Evolutionary conservation across 2,329 filamentous ascomycete genomes (phyloP), one percentile per base, ranked within the genome.

Genomic region (Neopestalotiopsis sp.): DNA sequence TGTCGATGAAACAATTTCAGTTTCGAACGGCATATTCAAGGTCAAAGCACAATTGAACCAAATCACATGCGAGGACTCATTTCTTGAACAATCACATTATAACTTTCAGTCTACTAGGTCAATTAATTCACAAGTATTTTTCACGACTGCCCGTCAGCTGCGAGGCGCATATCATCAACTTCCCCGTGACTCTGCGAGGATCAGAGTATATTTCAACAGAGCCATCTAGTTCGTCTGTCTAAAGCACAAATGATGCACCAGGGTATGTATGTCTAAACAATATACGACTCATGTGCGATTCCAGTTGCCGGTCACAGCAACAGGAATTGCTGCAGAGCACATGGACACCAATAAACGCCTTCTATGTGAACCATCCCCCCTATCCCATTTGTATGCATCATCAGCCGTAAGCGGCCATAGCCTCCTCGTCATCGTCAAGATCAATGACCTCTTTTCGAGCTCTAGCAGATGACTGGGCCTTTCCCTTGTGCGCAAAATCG

Each of bases 341-440:
- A n/a, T 49, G 14, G 34, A 38, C 34, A 38, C 34, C 34, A 10
- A 10, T 38, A 13, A 24, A 64, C 42, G 28, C 61, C 61, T 20
- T 7, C 13, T 53, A 38, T 49, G 10, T 12, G 17, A 63, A 64
- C 68, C 71, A 59, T 66, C 67, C 17, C 28, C 9, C 42, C 14
- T 40, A 58, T 45, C 10, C 59, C 75, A 68, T n/a, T 10, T 45
- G 12, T 38, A 64, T 64, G 20, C 38, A 49, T 38, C 20, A 73
- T 78, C 78, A 85, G 9, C 81, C 82, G 73, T 84, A 87, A 34
- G 83, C 80, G 58, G 75, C 77, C 78, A 85, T 79, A 14, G 80
- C 82, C 71, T 84, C 85, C 69, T 87, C 84, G 57, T 88, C 84
- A 14, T 88, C 86, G 45, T 88, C 85, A 24, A 83, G 70, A 49